These are phyloP conservation scores for Adansonia gregorii DNA, from an alignment of 441 rosid species.

Conservation along the genomic window DNA sequence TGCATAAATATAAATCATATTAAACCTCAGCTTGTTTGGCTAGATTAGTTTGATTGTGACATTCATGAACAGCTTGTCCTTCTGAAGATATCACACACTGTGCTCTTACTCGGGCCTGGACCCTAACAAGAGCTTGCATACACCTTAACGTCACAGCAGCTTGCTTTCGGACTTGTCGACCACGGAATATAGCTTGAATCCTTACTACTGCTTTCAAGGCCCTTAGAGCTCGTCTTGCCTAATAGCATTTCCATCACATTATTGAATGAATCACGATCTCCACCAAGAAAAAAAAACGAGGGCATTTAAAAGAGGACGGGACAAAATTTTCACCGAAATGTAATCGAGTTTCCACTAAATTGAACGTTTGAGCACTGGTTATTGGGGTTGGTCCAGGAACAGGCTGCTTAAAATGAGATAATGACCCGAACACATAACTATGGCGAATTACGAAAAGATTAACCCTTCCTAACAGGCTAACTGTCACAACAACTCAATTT, in stretches of 20 bases:
- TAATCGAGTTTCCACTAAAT: too few relatives aligned
- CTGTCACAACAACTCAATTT: too few relatives aligned
- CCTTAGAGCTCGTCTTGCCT: constrained; percentile 89
- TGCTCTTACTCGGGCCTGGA: constrained; percentile 78
- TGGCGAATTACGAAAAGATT: neutral
- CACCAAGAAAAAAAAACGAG: neutral
- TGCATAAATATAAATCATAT: neutral
- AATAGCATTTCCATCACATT: constrained; percentile 21
- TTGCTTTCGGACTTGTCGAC: constrained; percentile 83
- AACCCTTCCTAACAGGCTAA: neutral
- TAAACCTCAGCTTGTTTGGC: constrained; percentile 60
- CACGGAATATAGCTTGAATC: constrained; percentile 90
- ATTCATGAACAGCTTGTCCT: constrained; percentile 34
- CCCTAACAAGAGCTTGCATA: constrained; percentile 96
- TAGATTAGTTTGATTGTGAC: constrained; percentile 39
- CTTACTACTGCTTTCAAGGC: constrained; percentile 92
- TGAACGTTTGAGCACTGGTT: too few relatives aligned
- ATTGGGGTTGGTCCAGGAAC: neutral
- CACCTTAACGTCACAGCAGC: constrained; percentile 89
- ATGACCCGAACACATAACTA: neutral
- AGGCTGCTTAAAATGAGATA: neutral
- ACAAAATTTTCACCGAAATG: neutral
- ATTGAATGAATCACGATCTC: neutral
- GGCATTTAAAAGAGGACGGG: neutral
- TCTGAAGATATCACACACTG: constrained; percentile 45